phyloP scores from a whole-genome alignment of 1,139 yeast species.

The Hyphopichia fennica region DNA sequence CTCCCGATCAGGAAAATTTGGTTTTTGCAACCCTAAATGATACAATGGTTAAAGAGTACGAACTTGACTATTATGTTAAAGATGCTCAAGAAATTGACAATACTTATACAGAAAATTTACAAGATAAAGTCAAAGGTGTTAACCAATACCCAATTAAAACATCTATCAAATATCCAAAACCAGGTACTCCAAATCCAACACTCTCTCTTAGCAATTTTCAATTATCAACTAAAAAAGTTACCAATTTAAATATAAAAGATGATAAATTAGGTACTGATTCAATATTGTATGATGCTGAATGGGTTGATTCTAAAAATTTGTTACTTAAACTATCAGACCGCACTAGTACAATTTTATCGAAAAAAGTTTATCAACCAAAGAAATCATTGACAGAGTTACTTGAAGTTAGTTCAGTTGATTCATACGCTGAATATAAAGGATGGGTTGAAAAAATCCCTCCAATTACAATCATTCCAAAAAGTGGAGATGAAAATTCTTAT shows the following conservation, averaged over 20 bases:
- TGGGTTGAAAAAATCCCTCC: conserved; percentile 52
- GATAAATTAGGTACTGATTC: conserved; percentile 46
- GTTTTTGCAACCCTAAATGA: conserved; percentile 73
- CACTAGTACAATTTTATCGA: conserved; percentile 59
- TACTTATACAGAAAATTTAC: conserved; percentile 20
- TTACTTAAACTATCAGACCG: conserved; percentile 72
- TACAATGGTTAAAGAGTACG: conserved; percentile 62
- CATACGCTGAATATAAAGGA: conserved; percentile 50
- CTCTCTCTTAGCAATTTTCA: conserved; percentile 46
- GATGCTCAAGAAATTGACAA: conserved; percentile 30
- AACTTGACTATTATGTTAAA: conserved; percentile 62
- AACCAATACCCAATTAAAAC: conserved; percentile 57
- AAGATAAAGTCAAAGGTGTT: conserved; percentile 16
- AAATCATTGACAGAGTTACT: conserved; percentile 12
- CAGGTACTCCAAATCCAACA: conserved; percentile 75
- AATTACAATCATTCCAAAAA: conserved; percentile 27
- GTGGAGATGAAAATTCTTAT: conserved; percentile 57
- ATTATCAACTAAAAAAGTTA: conserved; percentile 20
- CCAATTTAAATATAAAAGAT: conserved; percentile 22
- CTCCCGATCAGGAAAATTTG: conserved; percentile 65
- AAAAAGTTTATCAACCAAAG: conserved; percentile 46
- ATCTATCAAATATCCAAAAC: conserved; percentile 79
- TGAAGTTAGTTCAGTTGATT: conserved; percentile 28
- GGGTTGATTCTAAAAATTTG: conserved; percentile 61
- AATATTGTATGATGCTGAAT: conserved; percentile 67